Conservation (phyloP, 306 rosid genomes). For the Malus orientalis region DNA sequence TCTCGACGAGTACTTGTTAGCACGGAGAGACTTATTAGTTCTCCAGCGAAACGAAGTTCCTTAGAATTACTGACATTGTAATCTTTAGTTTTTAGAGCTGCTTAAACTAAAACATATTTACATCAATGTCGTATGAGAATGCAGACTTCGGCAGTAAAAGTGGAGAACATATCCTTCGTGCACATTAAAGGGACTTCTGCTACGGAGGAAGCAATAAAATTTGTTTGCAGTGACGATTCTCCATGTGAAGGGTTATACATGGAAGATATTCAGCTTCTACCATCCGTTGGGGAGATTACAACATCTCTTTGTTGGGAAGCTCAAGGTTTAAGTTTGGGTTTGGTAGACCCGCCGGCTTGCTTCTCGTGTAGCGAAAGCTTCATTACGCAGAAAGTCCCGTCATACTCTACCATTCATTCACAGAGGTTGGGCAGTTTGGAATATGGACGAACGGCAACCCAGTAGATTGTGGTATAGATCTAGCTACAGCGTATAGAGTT, state of each 20-base stretch:
- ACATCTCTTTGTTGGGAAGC: conserved; percentile 76
- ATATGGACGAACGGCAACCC: neutral
- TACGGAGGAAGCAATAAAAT: conserved; percentile 57
- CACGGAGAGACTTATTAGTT: neutral
- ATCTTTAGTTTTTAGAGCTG: neutral
- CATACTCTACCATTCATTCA: conserved; percentile 27
- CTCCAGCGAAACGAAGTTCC: neutral
- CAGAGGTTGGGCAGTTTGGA: neutral
- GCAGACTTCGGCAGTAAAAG: conserved; percentile 80
- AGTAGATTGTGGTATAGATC: neutral
- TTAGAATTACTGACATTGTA: neutral
- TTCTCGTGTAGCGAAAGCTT: conserved; percentile 28
- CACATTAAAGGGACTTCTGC: conserved; percentile 74
- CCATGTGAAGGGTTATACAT: conserved; percentile 63
- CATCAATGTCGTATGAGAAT: conserved; percentile 2
- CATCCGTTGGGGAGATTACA: conserved; percentile 26
- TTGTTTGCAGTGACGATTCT: conserved; percentile 63
- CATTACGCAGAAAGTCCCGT: conserved; percentile 28
- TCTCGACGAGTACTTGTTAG: neutral
- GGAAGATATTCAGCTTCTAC: conserved; percentile 49
- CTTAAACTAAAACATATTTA: conserved; percentile 1
- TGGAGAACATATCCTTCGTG: conserved; percentile 56
- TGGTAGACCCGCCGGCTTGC: conserved; percentile 50
- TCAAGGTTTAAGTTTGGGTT: conserved; percentile 52
- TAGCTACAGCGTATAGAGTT: neutral